A percentile compares a stretch with the other conserved stretches of the same genome.
Evolutionary conservation across 805 yeast genomes (phyloP).

Genomic region (Komagataella pastoris): DNA sequence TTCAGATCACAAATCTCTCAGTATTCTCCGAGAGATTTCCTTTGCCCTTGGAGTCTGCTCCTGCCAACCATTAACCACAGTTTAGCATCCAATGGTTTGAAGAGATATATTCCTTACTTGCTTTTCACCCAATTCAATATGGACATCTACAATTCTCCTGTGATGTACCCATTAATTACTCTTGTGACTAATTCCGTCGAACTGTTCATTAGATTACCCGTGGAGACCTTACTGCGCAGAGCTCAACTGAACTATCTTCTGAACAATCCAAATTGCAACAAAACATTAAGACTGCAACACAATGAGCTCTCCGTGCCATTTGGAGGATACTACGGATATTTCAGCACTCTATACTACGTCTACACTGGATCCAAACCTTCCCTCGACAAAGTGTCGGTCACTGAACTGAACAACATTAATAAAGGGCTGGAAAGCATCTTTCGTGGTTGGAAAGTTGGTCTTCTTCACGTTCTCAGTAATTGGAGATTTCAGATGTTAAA

Average conservation of each 20-base stretch:
- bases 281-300: slow-evolving; percentile 27
- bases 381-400: slow-evolving; percentile 10
- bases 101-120: slow-evolving; percentile 53
- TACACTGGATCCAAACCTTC: slow-evolving; percentile 21
- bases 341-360: slow-evolving; percentile 37
- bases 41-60: slow-evolving; percentile 45
- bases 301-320: slow-evolving; percentile 47
- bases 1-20: slow-evolving; percentile 51
- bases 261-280: slow-evolving; percentile 20
- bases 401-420: slow-evolving; percentile 14
- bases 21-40: slow-evolving; percentile 26
- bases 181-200: slow-evolving; percentile 54
- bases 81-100: slow-evolving; percentile 43
- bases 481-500: slow-evolving; percentile 64
- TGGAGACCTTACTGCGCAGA: slow-evolving; percentile 75
- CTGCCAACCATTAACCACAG: slow-evolving; percentile 60
- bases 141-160: slow-evolving; percentile 53
- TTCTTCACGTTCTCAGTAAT: slow-evolving; percentile 64
- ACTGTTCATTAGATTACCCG: slow-evolving; percentile 66
- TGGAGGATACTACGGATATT: slow-evolving; percentile 39
- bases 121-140: slow-evolving; percentile 47
- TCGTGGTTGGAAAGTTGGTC: slow-evolving; percentile 88
- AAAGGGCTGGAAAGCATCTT: slow-evolving; percentile 42
- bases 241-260: slow-evolving; percentile 65
- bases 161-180: slow-evolving; percentile 41